These are phyloP conservation scores for Hemisphaericaspora lyxosophila DNA, from an alignment of 1,139 yeast genomes.

Conservation along the genomic window DNA sequence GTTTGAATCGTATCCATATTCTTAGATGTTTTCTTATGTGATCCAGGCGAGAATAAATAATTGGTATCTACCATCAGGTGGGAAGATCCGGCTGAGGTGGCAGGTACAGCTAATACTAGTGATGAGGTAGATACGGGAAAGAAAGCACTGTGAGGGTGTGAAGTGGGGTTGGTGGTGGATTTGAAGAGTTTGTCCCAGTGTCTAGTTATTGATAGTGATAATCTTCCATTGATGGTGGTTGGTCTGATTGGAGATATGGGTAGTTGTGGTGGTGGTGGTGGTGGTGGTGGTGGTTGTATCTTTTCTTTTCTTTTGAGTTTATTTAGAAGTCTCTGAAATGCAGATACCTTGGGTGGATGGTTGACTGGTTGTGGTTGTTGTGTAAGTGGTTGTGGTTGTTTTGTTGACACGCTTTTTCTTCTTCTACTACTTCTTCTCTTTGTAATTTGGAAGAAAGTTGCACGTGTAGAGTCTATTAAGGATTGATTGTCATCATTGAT, in stretches of 20 bases:
- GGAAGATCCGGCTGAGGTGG: no score
- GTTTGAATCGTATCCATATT: conserved; percentile 10
- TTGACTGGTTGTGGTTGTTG: background rate
- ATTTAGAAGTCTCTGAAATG: background rate
- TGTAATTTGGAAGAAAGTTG: no score
- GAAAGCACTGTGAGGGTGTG: conserved; percentile 3
- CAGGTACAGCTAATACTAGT: no score
- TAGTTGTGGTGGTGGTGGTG: background rate
- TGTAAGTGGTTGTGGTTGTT: background rate
- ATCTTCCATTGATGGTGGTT: background rate
- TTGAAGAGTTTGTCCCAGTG: background rate
- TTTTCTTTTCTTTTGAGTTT: conserved; percentile 1
- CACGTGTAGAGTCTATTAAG: no score
- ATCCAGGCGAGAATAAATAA: background rate
- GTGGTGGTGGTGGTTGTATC: no score
- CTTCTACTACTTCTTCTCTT: no score
- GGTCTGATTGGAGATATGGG: background rate
- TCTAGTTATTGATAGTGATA: background rate
- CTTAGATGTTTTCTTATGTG: background rate
- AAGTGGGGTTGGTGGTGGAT: background rate
- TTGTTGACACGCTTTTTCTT: no score
- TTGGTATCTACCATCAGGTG: background rate
- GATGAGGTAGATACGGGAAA: conserved; percentile 3
- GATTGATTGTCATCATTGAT: background rate
- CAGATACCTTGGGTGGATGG: background rate